Percentiles rank a stretch among this genome's conserved stretches.
Evolutionary conservation across 768 basidiomycete genomes (phyloP).

Genomic region (Amanita exitialis): DNA sequence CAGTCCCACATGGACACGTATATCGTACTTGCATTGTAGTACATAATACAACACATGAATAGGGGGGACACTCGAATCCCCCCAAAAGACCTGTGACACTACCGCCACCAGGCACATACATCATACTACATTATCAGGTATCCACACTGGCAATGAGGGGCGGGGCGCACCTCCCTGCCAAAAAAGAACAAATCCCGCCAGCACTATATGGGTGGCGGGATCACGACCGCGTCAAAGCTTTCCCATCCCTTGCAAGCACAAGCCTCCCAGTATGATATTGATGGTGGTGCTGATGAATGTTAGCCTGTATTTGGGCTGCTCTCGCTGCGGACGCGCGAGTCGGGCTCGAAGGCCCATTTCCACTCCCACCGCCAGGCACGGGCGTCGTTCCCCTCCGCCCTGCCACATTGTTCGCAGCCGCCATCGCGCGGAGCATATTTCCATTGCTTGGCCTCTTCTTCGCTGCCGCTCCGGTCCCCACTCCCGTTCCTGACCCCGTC

Average conservation of each 20-base stretch:
- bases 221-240: background rate
- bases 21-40: too few species aligned
- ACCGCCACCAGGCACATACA: too few species aligned
- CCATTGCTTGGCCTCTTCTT: slow-evolving; percentile 42
- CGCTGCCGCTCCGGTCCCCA: slow-evolving; percentile 9
- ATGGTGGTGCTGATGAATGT: background rate
- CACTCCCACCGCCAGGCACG: background rate
- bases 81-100: too few species aligned
- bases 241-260: background rate
- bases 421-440: slow-evolving; percentile 47
- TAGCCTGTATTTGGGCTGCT: slow-evolving; percentile 1
- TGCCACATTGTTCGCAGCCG: slow-evolving; percentile 39
- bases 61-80: too few species aligned
- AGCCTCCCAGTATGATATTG: background rate
- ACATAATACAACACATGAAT: too few species aligned
- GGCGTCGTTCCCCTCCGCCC: slow-evolving; percentile 5
- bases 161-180: background rate
- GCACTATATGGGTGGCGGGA: too few species aligned
- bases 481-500: too few species aligned
- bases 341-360: slow-evolving; percentile 3
- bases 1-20: too few species aligned
- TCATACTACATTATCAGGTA: too few species aligned
- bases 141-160: background rate
- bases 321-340: background rate
- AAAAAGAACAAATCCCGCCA: background rate